Percentiles rank a stretch among this genome's conserved stretches.
These are phyloP conservation scores for Schoenoplectus tabernaemontani DNA, from an alignment of 202 grass and related monocot species.

Conservation along the genomic window DNA sequence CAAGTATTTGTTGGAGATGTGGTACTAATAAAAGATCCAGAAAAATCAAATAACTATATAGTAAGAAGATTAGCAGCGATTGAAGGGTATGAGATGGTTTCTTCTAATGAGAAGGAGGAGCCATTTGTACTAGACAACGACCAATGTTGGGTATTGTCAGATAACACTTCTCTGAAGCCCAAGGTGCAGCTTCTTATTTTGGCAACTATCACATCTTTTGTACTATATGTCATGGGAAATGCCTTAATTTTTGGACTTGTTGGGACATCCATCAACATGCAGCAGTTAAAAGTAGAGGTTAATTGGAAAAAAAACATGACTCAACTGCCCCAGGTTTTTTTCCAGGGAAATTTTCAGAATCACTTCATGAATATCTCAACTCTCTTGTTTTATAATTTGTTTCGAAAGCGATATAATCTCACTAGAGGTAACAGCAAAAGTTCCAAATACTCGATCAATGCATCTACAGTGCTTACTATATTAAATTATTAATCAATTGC, in stretches of 20 bases:
- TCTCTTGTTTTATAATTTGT: not conserved
- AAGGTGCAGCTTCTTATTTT: conserved; percentile 41
- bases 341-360: not conserved
- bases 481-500: not conserved
- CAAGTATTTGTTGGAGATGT: conserved; percentile 90
- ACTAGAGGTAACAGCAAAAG: not conserved
- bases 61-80: conserved; percentile 71
- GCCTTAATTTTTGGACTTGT: not conserved
- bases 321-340: not conserved
- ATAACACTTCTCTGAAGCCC: conserved; percentile 61
- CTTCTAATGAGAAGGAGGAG: conserved; percentile 73
- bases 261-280: not conserved
- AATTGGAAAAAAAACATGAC: not conserved
- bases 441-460: not conserved
- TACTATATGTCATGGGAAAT: not conserved
- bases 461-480: not conserved
- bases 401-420: not conserved
- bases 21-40: conserved; percentile 76
- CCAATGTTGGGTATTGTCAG: conserved; percentile 87
- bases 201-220: not conserved
- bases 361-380: not conserved
- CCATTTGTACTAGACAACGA: conserved; percentile 83
- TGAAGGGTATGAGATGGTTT: conserved; percentile 86
- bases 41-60: conserved; percentile 59
- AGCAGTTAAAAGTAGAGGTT: not conserved